phyloP scores from a whole-genome alignment of 805 yeast species.

The Wickerhamiella cacticola region DNA sequence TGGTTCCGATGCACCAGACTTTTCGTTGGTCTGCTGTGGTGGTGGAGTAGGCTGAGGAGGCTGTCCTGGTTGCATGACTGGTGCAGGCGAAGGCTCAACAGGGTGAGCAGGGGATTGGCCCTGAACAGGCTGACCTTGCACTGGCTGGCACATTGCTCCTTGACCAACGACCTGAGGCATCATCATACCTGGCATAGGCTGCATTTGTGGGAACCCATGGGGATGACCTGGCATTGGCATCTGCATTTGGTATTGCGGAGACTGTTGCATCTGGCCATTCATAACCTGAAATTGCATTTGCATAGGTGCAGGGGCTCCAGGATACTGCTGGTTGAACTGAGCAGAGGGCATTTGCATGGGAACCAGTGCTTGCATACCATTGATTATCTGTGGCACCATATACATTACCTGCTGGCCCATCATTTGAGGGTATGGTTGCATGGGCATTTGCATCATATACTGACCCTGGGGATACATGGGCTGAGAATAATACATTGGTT shows the following conservation, averaged over 20 bases:
- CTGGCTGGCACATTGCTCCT: background rate
- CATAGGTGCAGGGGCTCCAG: background rate
- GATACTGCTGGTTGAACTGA: background rate
- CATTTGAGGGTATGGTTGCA: background rate
- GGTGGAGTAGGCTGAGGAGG: background rate
- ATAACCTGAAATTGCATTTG: background rate
- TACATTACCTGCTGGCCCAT: conserved; percentile 8
- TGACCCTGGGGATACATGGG: conserved; percentile 8
- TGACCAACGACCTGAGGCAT: background rate
- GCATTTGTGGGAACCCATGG: conserved; percentile 1
- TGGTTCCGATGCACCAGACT: too few species aligned
- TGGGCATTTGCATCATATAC: conserved; percentile 5
- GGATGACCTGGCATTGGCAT: conserved; percentile 7
- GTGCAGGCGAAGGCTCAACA: background rate
- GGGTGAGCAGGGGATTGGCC: background rate
- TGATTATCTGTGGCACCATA: conserved; percentile 6
- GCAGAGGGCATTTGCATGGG: background rate
- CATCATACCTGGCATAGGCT: conserved; percentile 9
- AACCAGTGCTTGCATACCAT: conserved; percentile 2
- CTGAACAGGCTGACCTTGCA: background rate
- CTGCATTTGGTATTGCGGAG: conserved; percentile 6
- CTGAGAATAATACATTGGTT: background rate
- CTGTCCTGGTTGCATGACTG: background rate
- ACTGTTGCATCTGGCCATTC: conserved; percentile 1
- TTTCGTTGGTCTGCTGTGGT: too few species aligned